phyloP scores from a whole-genome alignment of 257 asterid species.

The Parsonsia alboflavescens region DNA sequence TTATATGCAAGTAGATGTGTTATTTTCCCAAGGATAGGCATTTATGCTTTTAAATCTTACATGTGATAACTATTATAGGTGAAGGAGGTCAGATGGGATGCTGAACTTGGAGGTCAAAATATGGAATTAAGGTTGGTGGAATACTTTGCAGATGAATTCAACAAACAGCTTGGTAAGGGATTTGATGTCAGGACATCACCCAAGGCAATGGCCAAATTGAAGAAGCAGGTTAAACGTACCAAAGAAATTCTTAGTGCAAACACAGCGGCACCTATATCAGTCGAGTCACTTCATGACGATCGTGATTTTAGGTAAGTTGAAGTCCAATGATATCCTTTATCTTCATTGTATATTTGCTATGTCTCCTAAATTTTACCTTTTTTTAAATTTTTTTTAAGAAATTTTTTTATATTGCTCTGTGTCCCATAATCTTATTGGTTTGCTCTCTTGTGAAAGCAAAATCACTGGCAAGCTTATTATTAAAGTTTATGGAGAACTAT shows the following conservation, averaged over 20 bases:
- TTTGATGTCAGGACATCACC: constrained; percentile 75
- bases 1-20: not conserved
- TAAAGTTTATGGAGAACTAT: not conserved
- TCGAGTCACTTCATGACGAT: constrained; percentile 85
- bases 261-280: constrained; percentile 87
- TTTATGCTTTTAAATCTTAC: constrained; percentile 17
- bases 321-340: not conserved
- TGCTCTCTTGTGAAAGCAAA: not conserved
- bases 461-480: not conserved
- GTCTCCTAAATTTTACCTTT: not conserved
- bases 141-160: constrained; percentile 85
- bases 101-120: constrained; percentile 90
- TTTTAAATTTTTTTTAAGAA: no score
- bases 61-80: constrained; percentile 49
- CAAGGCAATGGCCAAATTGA: constrained; percentile 93
- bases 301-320: constrained; percentile 79
- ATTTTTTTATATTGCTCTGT: no score
- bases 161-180: constrained; percentile 78
- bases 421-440: not conserved
- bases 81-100: constrained; percentile 93
- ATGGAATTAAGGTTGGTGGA: constrained; percentile 92
- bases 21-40: not conserved
- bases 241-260: constrained; percentile 98
- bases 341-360: not conserved
- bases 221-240: constrained; percentile 96